A percentile compares a stretch with the other conserved stretches of the same genome.
Conservation (phyloP, 768 basidiomycete species). For the Termitomyces sp. region DNA sequence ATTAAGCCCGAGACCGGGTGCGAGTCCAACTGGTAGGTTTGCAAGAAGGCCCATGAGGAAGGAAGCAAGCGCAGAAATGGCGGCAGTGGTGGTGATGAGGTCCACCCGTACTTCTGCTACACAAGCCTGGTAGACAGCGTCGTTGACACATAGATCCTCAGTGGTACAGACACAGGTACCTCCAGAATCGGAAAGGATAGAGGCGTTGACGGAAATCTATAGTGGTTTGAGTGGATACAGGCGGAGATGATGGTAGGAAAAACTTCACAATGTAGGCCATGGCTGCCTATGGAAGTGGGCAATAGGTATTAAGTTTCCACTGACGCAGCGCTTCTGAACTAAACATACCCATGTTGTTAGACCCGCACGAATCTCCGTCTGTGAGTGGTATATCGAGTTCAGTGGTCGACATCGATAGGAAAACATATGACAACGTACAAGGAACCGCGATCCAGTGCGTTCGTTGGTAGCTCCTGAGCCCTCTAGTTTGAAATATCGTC, state of each 20-base stretch:
- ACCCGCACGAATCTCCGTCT: constrained; percentile 78
- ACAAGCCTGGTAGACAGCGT: constrained; percentile 51
- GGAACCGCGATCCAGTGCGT: constrained; percentile 59
- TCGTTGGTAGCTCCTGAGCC: constrained; percentile 62
- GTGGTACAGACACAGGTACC: constrained; percentile 76
- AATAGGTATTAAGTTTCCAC: background rate
- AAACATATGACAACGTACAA: constrained; percentile 24
- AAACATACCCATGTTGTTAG: constrained; percentile 72
- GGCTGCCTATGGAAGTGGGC: constrained; percentile 42
- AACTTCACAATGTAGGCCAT: constrained; percentile 77
- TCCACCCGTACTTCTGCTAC: constrained; percentile 61
- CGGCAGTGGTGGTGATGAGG: constrained; percentile 79
- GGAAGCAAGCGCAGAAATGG: constrained; percentile 67
- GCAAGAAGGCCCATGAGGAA: constrained; percentile 81
- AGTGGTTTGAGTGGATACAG: background rate
- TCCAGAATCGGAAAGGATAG: constrained; percentile 70
- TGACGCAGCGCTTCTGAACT: background rate
- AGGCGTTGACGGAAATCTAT: constrained; percentile 82
- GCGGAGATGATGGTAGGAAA: background rate
- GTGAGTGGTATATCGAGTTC: constrained; percentile 2
- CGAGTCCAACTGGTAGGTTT: constrained; percentile 86
- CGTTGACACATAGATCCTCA: constrained; percentile 45
- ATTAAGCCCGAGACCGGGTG: constrained; percentile 80
- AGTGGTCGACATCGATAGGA: background rate
- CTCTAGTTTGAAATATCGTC: constrained; percentile 69